Base-by-base conservation (phyloP, 768 basidiomycete genomes). In the Termitomyces sp. region DNA sequence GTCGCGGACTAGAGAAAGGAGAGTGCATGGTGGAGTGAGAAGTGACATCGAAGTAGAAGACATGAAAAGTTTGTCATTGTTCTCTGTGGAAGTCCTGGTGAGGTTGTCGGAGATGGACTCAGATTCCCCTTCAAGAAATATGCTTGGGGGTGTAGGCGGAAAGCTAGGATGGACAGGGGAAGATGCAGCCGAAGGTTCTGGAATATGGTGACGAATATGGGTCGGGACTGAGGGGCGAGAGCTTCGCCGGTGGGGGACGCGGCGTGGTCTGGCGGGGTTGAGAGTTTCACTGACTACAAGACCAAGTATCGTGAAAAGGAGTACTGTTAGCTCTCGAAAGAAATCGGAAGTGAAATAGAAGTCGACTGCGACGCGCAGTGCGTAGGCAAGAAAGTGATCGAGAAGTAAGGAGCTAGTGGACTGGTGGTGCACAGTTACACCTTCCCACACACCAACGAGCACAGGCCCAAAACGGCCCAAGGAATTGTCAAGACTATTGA, bases 391-490 rank as follows among this genome's bases (percentile, higher is more conserved):
- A 59, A 70, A 69, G 53, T 75, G 72, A 63, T 77, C 74, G 26
- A 73, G 44, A 48, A 66, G 62, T 35, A 66, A 65, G 7, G 17
- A 49, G 48, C 22, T n/a, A 17, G 53, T 41, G 32, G 71, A 71
- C 43, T 76, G 63, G 50, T 74, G 72, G 60, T 77, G 72, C n/a
- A 77, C 59, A 19, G 73, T 66, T 28, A 70, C 65, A 44, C 89
- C 88, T 68, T 90, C 88, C 87, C 88, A 90, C 19, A 90, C 72
- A 9, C 79, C 79, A 17, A 79, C 56, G 14, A 77, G 61, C 14
- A 68, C 68, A 30, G 74, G 68, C 17, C 62, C 60, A 6, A 77
- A 48, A 28, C 59, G 65, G 45, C 62, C 66, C 11, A 66, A 55
- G 14, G 68, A 64, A 30, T 65, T 66, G 26, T 63, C 56, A 32